Evolutionary conservation across 1,139 yeast genomes (phyloP).

Genomic region (Scheffersomyces illinoinensis): DNA sequence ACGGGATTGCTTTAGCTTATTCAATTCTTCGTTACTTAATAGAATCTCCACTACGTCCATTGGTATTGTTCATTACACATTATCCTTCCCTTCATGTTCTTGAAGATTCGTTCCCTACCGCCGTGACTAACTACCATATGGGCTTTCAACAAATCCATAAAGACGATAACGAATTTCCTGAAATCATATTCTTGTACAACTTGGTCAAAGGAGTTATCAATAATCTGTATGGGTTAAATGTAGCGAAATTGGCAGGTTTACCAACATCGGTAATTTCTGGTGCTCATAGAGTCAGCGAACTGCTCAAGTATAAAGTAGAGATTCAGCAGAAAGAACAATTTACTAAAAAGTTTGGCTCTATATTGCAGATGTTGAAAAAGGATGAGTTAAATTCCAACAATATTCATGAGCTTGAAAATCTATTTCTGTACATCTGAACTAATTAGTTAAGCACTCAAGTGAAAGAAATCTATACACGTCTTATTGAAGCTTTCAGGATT

Average conservation of each 20-base stretch:
- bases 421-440: neutral
- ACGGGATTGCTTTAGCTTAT: slow-evolving; percentile 86
- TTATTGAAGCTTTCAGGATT: slow-evolving; percentile 37
- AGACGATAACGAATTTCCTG: slow-evolving; percentile 35
- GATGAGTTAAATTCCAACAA: neutral
- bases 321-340: slow-evolving; percentile 8
- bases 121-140: slow-evolving; percentile 71
- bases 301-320: slow-evolving; percentile 35
- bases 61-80: slow-evolving; percentile 83
- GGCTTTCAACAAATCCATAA: slow-evolving; percentile 55
- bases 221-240: slow-evolving; percentile 76
- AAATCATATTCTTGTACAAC: slow-evolving; percentile 61
- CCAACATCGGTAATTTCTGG: slow-evolving; percentile 48
- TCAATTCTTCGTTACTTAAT: slow-evolving; percentile 69
- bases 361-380: slow-evolving; percentile 1
- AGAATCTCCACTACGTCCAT: slow-evolving; percentile 43
- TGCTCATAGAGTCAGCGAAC: slow-evolving; percentile 51
- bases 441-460: neutral
- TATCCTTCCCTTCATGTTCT: slow-evolving; percentile 71
- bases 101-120: slow-evolving; percentile 36
- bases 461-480: slow-evolving; percentile 28
- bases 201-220: slow-evolving; percentile 59
- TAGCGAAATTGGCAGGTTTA: slow-evolving; percentile 70
- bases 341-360: neutral
- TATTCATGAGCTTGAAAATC: neutral